Evolutionary conservation across 1,139 yeast genomes (phyloP).

Genomic region (Suhomyces coccinellae): DNA sequence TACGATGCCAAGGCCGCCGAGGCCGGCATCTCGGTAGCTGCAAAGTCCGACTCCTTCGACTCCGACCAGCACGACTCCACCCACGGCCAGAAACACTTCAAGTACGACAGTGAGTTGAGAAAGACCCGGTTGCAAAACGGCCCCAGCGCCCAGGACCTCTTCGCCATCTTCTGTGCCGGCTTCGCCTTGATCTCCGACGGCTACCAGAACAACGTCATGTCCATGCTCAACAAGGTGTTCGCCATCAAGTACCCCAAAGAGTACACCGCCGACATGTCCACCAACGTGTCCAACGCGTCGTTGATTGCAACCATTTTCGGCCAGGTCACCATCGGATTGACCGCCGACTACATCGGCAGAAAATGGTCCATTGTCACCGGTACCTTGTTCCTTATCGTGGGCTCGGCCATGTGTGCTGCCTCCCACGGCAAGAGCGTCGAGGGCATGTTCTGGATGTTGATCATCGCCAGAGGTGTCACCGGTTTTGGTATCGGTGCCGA

Average conservation of each 20-base stretch:
- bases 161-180: constrained; percentile 54
- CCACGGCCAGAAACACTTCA: constrained; percentile 11
- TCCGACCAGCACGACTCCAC: neutral
- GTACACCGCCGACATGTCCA: constrained; percentile 46
- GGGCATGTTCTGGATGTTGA: constrained; percentile 77
- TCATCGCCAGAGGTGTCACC: constrained; percentile 63
- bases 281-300: constrained; percentile 59
- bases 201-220: constrained; percentile 62
- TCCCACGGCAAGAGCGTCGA: constrained; percentile 50
- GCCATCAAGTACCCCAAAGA: constrained; percentile 43
- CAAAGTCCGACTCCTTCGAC: constrained; percentile 7
- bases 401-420: constrained; percentile 58
- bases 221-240: constrained; percentile 56
- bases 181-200: constrained; percentile 65
- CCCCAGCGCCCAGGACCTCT: constrained; percentile 30
- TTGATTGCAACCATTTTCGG: constrained; percentile 62
- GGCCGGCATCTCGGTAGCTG: constrained; percentile 3
- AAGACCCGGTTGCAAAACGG: constrained; percentile 31
- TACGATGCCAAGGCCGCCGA: constrained; percentile 4
- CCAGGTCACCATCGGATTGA: constrained; percentile 53
- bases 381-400: constrained; percentile 53
- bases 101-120: constrained; percentile 39
- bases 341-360: constrained; percentile 59
- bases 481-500: constrained; percentile 82
- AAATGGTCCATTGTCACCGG: constrained; percentile 59